Evolutionary conservation across 2,329 filamentous ascomycete species (phyloP).

Genomic region (Sporothrix protearum): DNA sequence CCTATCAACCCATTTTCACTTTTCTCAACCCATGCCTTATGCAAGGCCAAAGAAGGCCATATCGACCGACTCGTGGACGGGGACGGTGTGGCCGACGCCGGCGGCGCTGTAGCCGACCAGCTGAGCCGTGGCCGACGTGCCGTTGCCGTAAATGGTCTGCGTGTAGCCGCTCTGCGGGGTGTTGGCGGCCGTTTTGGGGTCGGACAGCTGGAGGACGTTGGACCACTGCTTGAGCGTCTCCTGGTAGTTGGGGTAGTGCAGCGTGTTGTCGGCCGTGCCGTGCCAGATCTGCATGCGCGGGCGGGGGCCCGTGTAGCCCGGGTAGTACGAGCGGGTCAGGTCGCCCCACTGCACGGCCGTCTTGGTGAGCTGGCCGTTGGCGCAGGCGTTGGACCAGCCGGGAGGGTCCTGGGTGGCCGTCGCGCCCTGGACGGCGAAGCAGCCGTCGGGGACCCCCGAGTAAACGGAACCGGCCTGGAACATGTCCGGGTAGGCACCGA

Average conservation of each 20-base stretch:
- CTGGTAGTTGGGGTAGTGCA: conserved; percentile 39
- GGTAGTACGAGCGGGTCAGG: conserved; percentile 46
- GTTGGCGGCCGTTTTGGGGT: conserved; percentile 34
- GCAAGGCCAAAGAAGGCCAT: conserved; percentile 33
- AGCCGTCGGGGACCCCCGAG: conserved; percentile 54
- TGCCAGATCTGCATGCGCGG: conserved; percentile 42
- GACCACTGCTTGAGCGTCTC: conserved; percentile 48
- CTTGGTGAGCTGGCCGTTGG: conserved; percentile 46
- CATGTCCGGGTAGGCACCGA: conserved; percentile 53
- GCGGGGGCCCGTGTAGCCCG: conserved; percentile 45
- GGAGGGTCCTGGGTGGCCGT: conserved; percentile 39
- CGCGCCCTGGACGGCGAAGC: conserved; percentile 44
- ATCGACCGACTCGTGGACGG: conserved; percentile 32
- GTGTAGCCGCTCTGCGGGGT: conserved; percentile 39
- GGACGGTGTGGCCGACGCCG: conserved; percentile 35
- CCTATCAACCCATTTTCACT: not conserved
- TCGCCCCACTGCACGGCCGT: conserved; percentile 43
- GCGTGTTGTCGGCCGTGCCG: conserved; percentile 39
- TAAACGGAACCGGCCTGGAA: conserved; percentile 52
- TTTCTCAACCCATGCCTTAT: not conserved
- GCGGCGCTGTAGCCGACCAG: conserved; percentile 33
- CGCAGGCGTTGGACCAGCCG: conserved; percentile 54
- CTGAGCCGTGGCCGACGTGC: conserved; percentile 31
- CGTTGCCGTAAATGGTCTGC: conserved; percentile 39
- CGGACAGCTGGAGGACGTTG: conserved; percentile 41